These are phyloP conservation scores for Candida sphagnicola DNA, from an alignment of 805 yeast species.

Conservation along the genomic window DNA sequence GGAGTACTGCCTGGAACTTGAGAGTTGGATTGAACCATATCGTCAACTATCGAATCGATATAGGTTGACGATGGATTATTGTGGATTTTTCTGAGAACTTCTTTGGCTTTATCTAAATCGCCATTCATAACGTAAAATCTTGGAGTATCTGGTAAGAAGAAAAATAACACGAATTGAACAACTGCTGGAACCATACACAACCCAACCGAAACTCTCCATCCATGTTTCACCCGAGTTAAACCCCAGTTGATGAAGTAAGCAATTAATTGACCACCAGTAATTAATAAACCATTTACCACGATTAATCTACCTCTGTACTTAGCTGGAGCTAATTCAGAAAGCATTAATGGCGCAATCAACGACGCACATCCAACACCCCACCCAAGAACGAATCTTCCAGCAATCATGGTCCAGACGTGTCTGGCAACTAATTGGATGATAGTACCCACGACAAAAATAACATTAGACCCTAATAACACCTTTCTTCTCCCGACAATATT, in stretches of 20 bases:
- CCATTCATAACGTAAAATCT: slow-evolving; percentile 78
- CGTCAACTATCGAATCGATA: slow-evolving; percentile 64
- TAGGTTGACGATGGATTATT: slow-evolving; percentile 57
- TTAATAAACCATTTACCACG: slow-evolving; percentile 80
- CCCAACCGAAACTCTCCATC: slow-evolving; percentile 94
- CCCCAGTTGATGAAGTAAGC: slow-evolving; percentile 96
- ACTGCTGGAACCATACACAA: slow-evolving; percentile 84
- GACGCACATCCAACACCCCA: slow-evolving; percentile 97
- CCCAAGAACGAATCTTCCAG: slow-evolving; percentile 90
- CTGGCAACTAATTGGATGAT: slow-evolving; percentile 77
- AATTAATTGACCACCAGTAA: slow-evolving; percentile 92
- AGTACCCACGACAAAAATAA: slow-evolving; percentile 81
- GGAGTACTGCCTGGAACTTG: slow-evolving; percentile 39
- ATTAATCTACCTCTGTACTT: slow-evolving; percentile 89
- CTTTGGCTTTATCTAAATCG: slow-evolving; percentile 57
- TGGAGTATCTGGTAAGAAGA: slow-evolving; percentile 94
- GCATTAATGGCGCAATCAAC: slow-evolving; percentile 88
- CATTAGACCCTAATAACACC: slow-evolving; percentile 76
- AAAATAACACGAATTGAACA: slow-evolving; percentile 68
- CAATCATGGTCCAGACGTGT: slow-evolving; percentile 86
- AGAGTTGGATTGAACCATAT: slow-evolving; percentile 48
- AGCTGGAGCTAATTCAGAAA: slow-evolving; percentile 89
- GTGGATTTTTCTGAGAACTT: slow-evolving; percentile 63
- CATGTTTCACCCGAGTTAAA: slow-evolving; percentile 63
- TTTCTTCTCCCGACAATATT: slow-evolving; percentile 83